Base-by-base conservation (phyloP, 257 asterid species). In the Paraleonurus japonicus region DNA sequence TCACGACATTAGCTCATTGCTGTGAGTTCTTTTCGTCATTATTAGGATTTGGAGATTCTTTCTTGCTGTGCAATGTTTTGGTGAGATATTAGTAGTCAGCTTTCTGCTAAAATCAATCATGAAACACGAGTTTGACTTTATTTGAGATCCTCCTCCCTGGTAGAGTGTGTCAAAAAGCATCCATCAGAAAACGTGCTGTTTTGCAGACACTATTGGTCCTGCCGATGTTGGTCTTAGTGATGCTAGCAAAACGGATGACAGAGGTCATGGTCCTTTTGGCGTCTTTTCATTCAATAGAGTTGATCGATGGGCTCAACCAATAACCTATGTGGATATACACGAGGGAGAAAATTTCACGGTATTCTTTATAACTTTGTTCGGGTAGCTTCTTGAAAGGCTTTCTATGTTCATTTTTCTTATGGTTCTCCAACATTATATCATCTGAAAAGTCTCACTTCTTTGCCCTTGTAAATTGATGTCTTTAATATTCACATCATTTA, bases 221-320 rank as follows among this genome's bases (percentile, higher is more conserved):
- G 81, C 89, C 9, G 97, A 94, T 79, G 96, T 94, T 79, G 99
- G 97, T 26, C 87, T 94, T 71, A 78, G 73, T 59, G 92, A 87
- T 17, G 83, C 79, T 71, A 84, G 80, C 71, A 75, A 76, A 80
- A 94, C 88, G 81, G 96, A 87, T 55, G 92, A 86, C 69, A 78
- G 99, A 81, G 97, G 99, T 61, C 96, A 90, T 77, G 97, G 99
- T 62, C 77, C 90, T 67, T 83, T 88, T 53, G 96, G 97, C 61
- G 72, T 87, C 53, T 75, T 78, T 61, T 76, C 89, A 27, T 86
- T 85, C 80, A 89, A 80, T 73, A 82, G 97, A 85, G 91, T 82
- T 15, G 85, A 83, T 85, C 81, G 95, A 64, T 94, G 97, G 98
- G 80, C 93, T 65, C 98, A 91, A 72, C 99, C 97, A 32, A 82